These are phyloP conservation scores for Cladophialophora immunda DNA, from an alignment of 2,329 filamentous ascomycete species.

Conservation along the genomic window DNA sequence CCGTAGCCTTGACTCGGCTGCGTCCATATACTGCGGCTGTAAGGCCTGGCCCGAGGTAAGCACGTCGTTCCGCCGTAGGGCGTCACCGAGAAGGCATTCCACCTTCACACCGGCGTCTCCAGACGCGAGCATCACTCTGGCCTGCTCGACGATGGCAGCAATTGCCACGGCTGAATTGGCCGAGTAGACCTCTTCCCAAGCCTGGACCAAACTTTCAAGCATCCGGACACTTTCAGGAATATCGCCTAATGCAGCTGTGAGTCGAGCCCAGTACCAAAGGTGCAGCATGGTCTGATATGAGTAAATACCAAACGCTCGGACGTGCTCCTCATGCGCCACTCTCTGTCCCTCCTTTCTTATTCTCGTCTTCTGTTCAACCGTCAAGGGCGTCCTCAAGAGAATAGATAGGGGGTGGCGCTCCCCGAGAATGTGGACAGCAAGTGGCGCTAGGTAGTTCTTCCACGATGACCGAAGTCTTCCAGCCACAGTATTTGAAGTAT, in stretches of 20 bases:
- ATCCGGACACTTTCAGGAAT: slow-evolving; percentile 10
- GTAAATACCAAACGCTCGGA: slow-evolving; percentile 18
- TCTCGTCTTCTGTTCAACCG: slow-evolving; percentile 14
- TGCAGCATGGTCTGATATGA: slow-evolving; percentile 23
- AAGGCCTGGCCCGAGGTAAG: slow-evolving; percentile 7
- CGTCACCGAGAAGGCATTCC: slow-evolving; percentile 23
- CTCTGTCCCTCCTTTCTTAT: slow-evolving; percentile 17
- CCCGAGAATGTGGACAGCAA: slow-evolving; percentile 17
- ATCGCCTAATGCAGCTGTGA: slow-evolving; percentile 6
- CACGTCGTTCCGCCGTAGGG: slow-evolving; percentile 21
- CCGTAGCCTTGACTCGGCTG: slow-evolving; percentile 8
- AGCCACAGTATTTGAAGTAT: slow-evolving; percentile 19
- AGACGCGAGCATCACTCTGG: slow-evolving; percentile 12
- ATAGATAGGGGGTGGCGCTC: slow-evolving; percentile 22
- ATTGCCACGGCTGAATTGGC: slow-evolving; percentile 17
- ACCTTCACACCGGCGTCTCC: slow-evolving; percentile 20
- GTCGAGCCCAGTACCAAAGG: slow-evolving; percentile 19
- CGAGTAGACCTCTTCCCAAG: slow-evolving; percentile 14
- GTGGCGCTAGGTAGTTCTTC: neutral
- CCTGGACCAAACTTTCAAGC: slow-evolving; percentile 8
- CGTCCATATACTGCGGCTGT: slow-evolving; percentile 3
- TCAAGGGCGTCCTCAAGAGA: slow-evolving; percentile 20
- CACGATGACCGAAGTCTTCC: slow-evolving; percentile 10
- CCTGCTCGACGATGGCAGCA: slow-evolving; percentile 18
- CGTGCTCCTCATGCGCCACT: slow-evolving; percentile 10